Base-by-base conservation (phyloP, 2,329 filamentous ascomycete genomes). In the Colletotrichum navitas region DNA sequence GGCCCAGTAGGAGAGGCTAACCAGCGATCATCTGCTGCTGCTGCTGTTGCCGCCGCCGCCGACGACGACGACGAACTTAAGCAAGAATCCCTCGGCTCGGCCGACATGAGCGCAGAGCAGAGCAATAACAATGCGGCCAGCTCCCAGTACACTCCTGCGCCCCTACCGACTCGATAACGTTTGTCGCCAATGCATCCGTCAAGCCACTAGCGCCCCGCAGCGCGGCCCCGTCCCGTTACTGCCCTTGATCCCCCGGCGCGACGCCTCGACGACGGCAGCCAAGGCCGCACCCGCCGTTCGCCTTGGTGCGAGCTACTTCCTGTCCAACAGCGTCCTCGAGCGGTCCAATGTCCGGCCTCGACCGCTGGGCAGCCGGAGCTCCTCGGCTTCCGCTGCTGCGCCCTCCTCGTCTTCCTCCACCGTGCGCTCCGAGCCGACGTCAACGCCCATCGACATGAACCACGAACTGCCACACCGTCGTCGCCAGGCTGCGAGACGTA, bases 291-390 rank as follows among this genome's bases (percentile, higher is more conserved):
- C 70, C 45, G 69, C 60, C n/a, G 67, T 58, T 12, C 69, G 74
- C 34, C 70, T 74, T 32, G 61, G 66, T 52, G 61, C 74, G 49
- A 74, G 63, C 64, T 74, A 74, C 69, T 74, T 74, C 45, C 58
- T 74, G 21, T 56, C 74, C 52, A 74, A 74, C 51, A 73, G 64
- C 59, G 55, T 64, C 39, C 61, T 73, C 21, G 73, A 73, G 12
- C 66, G 61, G 29, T 18, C 71, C 51, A 65, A 43, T 51, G 55
- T 47, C 51, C 59, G 63, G 4, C 51, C 67, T 2, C 52, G 59
- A 24, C 36, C 63, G n/a, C 47, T 56, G 14, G 63, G 66, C 54
- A 62, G 67, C 55, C 55, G 67, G 29, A 68, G 56, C 49, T 68
- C 69, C 5, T 73, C 63, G 16, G 63, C 58, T 24, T 71, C 71